phyloP scores from a whole-genome alignment of 768 basidiomycete species.

The Butyriboletus loyo region DNA sequence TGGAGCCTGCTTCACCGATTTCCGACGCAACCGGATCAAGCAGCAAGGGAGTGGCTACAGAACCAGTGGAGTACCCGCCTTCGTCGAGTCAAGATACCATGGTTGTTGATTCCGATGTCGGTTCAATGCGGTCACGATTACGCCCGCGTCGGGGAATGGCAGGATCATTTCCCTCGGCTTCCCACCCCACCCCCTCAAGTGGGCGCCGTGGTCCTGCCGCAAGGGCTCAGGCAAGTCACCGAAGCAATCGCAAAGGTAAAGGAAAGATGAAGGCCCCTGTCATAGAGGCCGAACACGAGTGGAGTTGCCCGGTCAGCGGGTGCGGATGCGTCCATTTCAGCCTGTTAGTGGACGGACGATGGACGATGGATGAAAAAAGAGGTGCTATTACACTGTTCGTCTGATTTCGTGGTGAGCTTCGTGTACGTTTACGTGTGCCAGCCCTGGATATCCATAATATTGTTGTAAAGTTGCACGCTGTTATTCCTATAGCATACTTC shows the following conservation, averaged over 20 bases:
- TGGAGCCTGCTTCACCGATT: slow-evolving; percentile 37
- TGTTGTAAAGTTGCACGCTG: slow-evolving; percentile 2
- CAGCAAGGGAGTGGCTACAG: slow-evolving; percentile 14
- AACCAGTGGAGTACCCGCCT: not conserved
- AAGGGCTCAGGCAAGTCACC: slow-evolving; percentile 1
- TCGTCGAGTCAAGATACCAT: slow-evolving; percentile 29
- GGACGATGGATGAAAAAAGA: slow-evolving; percentile 53
- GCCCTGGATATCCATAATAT: slow-evolving; percentile 1
- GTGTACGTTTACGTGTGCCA: slow-evolving; percentile 16
- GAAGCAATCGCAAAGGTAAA: slow-evolving; percentile 30
- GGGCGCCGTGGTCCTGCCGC: slow-evolving; percentile 5
- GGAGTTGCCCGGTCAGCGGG: slow-evolving; percentile 61
- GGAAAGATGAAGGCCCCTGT: slow-evolving; percentile 34
- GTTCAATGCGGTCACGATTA: slow-evolving; percentile 56
- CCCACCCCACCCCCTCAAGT: slow-evolving; percentile 1
- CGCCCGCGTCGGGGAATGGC: slow-evolving; percentile 41
- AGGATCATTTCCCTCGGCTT: slow-evolving; percentile 3
- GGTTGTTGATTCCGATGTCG: slow-evolving; percentile 19
- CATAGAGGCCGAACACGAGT: slow-evolving; percentile 51
- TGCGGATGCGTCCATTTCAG: slow-evolving; percentile 57
- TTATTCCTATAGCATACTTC: slow-evolving; percentile 8
- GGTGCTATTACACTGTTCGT: slow-evolving; percentile 41
- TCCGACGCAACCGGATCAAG: slow-evolving; percentile 8
- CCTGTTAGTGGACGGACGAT: slow-evolving; percentile 54
- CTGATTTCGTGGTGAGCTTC: slow-evolving; percentile 22